These are phyloP conservation scores for Trichoderma brevicompactum DNA, from an alignment of 2,329 filamentous ascomycete species.

Conservation along the genomic window DNA sequence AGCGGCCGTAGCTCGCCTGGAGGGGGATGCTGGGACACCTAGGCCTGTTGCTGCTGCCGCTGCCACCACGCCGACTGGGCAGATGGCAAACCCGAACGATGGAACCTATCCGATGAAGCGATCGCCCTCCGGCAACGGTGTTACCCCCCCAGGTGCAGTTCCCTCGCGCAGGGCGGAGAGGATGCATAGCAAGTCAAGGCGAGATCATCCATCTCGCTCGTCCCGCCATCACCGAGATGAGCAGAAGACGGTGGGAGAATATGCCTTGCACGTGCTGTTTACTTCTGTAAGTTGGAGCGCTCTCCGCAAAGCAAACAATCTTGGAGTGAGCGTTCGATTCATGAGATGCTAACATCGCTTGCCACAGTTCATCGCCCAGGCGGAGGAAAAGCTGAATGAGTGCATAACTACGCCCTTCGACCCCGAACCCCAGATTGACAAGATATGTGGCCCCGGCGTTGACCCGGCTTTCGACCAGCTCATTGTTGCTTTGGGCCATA, in stretches of 20 bases:
- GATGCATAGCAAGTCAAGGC: constrained; percentile 69
- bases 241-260: constrained; percentile 94
- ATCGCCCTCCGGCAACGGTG: constrained; percentile 53
- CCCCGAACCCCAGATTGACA: constrained; percentile 81
- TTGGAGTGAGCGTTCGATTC: too few species aligned
- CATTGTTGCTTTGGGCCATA: constrained; percentile 90
- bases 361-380: constrained; percentile 82
- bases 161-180: constrained; percentile 61
- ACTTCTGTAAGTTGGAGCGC: constrained; percentile 68
- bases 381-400: constrained; percentile 93
- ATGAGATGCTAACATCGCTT: background rate
- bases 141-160: constrained; percentile 46
- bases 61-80: constrained; percentile 47
- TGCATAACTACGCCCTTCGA: constrained; percentile 81
- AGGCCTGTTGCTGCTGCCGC: constrained; percentile 56
- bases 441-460: constrained; percentile 86
- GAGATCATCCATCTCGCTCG: constrained; percentile 79
- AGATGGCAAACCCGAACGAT: constrained; percentile 37
- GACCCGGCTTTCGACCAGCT: constrained; percentile 92
- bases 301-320: too few species aligned
- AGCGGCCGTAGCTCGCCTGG: constrained; percentile 49
- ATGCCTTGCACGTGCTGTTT: constrained; percentile 94
- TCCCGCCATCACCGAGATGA: constrained; percentile 73
- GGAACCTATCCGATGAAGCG: constrained; percentile 47
- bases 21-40: constrained; percentile 48